Base-by-base conservation (phyloP, 192 early-diverging fungal genomes). In the Coemansia sp. region DNA sequence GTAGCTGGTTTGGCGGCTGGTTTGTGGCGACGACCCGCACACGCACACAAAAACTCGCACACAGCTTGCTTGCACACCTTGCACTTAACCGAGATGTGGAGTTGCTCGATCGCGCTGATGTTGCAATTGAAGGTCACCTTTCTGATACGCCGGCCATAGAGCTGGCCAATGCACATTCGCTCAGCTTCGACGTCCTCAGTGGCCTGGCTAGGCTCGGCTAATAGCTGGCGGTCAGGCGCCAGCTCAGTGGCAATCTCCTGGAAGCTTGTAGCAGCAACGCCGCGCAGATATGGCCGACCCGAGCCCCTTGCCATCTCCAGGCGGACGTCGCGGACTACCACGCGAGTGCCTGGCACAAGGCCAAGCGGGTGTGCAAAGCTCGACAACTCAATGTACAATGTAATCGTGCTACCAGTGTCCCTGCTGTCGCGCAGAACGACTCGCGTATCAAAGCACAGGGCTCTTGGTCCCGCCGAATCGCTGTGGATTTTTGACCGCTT, bases 361-460 rank as follows among this genome's bases (percentile, higher is more conserved):
- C 69, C 68, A 25, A 72, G 39, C 2, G 78, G 69, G 25, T 80
- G 78, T 8, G 69, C 56, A 36, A 64, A 68, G 17, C 54, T 74
- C 6, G 59, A 46, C 25, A 80, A 58, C 29, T 68, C 74, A 9
- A 71, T 35, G 32, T 80, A 80, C 51, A 75, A 20, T 12, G 43
- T 24, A 10, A 68, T 47, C 8, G 56, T 61, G 14, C n/a, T 45
- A n/a, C 46, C 46, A 27, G 35, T 32, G 49, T 68, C 73, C 1
- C 19, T 17, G 22, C 37, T 20, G 59, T 75, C 73, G 17, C 63
- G 54, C 42, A 80, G 56, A 25, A 60, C 57, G 19, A 80, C 47
- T 6, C 46, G 57, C 12, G 31, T 80, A 20, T 75, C 65, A 27
- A 80, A 62, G 17, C 47, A 27, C n/a, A 64, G 60, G 1, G 65